phyloP scores from a whole-genome alignment of 306 rosid species.

The Gastrolobium villosum region DNA sequence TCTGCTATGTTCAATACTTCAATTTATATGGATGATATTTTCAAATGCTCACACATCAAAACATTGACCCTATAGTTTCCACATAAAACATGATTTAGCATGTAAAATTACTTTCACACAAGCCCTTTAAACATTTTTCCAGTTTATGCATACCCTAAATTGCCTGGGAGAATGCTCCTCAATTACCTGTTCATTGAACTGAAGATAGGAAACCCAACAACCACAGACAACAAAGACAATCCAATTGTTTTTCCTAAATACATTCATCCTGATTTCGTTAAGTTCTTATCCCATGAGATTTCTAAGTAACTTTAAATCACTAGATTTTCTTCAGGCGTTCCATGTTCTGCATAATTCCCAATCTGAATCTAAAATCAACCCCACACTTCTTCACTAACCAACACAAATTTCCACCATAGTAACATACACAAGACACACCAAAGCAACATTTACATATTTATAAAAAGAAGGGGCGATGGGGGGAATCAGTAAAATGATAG shows the following conservation, averaged over 20 bases:
- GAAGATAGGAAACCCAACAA: not conserved
- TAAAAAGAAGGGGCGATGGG: not conserved
- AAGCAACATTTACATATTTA: conserved; percentile 23
- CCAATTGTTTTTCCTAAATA: not conserved
- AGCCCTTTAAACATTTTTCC: not conserved
- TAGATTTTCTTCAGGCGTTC: too few relatives aligned
- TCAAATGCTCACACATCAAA: not conserved
- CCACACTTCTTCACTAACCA: not conserved
- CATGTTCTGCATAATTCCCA: not conserved
- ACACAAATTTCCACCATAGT: not conserved
- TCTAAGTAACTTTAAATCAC: too few relatives aligned
- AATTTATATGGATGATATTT: not conserved
- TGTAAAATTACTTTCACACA: not conserved
- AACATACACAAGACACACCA: conserved; percentile 6
- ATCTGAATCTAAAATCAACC: not conserved
- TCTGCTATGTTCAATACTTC: not conserved
- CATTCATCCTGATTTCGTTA: not conserved
- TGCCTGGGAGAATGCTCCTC: conserved; percentile 7
- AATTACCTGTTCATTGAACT: not conserved
- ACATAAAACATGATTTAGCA: not conserved
- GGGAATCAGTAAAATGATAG: not conserved
- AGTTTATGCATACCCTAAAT: not conserved
- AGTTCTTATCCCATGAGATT: too few relatives aligned
- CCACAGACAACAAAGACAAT: not conserved
- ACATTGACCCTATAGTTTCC: not conserved